Base-by-base conservation (phyloP, 164 flowering plant genomes). In the Piper longum region DNA sequence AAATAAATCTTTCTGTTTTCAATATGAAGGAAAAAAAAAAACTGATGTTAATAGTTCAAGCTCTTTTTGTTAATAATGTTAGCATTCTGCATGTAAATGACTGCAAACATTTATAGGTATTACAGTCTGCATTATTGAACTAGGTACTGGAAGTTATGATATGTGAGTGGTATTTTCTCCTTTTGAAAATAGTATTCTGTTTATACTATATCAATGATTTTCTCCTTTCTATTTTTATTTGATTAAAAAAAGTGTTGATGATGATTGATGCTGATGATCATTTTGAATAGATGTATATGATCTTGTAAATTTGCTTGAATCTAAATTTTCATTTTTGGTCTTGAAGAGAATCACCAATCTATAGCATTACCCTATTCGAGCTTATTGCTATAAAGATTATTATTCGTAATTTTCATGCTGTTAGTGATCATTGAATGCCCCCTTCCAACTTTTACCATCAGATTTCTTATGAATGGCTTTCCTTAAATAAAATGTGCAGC, bases 401-500 rank as follows among this genome's bases (percentile, higher is more conserved):
- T 5, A 1, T 48, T 48, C 14, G 0, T 9, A 9, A 9, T 48
- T 13, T 3, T 48, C 14, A 1, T 48, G 52, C 14, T 48, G 7
- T 5, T 48, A 14, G 14, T 48, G 52, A 48, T 48, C 3, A 48
- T 5, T 5, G 8, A 3, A 9, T 48, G 3, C 14, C 14, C 14
- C 14, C 14, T 9, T 5, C 14, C 9, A 48, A 2, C 9, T 12
- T 48, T 48, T 9, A 3, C 14, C 52, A 48, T 2, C 52, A 48
- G 14, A 9, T 48, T 8, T 48, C 9, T 44, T 44, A 48, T 6
- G 52, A 48, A 9, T 48, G 3, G 12, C 9, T 48, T 48, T 5
- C 14, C 9, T 9, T 48, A 14, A 14, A 48, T 5, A 48, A 48
- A 48, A 43, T 70, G 62, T 79, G 76, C 91, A 92, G 96, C 96